A percentile compares a stretch with the other conserved stretches of the same genome.
These are phyloP conservation scores for Pyrenochaeta sp. DNA, from an alignment of 2,329 filamentous ascomycete species.

Conservation along the genomic window DNA sequence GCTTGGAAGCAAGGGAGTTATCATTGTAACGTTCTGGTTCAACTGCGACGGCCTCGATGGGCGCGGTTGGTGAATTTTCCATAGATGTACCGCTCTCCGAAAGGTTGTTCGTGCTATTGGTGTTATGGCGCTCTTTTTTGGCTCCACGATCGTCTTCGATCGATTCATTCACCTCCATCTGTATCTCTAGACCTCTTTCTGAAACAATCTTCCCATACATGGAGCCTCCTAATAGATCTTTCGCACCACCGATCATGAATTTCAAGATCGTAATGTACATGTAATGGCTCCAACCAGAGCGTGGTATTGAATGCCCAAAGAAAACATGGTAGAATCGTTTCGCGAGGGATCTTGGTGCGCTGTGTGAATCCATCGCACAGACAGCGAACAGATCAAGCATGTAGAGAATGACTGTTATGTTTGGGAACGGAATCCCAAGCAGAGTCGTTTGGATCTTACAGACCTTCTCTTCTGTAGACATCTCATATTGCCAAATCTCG, in stretches of 20 bases:
- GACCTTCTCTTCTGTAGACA: not conserved
- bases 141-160: not conserved
- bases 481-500: not conserved
- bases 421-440: not conserved
- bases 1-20: too few relatives aligned
- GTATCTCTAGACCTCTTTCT: not conserved
- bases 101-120: not conserved
- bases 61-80: too few relatives aligned
- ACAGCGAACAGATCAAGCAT: not conserved
- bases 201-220: not conserved
- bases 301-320: not conserved
- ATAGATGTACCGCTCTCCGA: not conserved
- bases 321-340: not conserved
- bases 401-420: not conserved
- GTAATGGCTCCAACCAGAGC: not conserved
- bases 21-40: too few relatives aligned
- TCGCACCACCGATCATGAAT: too few relatives aligned
- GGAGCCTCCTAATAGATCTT: not conserved
- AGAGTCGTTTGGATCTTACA: not conserved
- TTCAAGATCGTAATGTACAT: too few relatives aligned
- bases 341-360: not conserved
- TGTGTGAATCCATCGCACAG: not conserved
- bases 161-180: not conserved
- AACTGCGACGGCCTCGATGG: too few relatives aligned
- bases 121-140: not conserved